Evolutionary conservation across 2,329 filamentous ascomycete genomes (phyloP).

Genomic region (Colletotrichum lentis): DNA sequence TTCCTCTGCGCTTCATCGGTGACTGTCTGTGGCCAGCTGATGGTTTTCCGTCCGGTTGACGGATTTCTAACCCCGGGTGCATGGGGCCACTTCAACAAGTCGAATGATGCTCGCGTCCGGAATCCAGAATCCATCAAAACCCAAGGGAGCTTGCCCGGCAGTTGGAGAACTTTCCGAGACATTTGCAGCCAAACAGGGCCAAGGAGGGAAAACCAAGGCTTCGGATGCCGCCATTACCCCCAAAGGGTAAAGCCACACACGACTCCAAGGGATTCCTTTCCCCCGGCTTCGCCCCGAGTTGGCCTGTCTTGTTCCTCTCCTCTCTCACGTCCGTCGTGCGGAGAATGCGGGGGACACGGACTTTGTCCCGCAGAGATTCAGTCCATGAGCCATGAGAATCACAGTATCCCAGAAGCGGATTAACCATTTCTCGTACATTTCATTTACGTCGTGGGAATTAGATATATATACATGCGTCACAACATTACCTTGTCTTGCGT

Average conservation of each 20-base stretch:
- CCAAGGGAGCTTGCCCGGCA: neutral
- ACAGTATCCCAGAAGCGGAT: slow-evolving; percentile 3
- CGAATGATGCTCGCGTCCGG: slow-evolving; percentile 12
- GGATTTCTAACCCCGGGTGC: slow-evolving; percentile 11
- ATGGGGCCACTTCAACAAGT: slow-evolving; percentile 22
- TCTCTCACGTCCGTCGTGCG: neutral
- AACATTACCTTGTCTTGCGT: slow-evolving; percentile 10
- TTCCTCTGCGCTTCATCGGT: too few species aligned
- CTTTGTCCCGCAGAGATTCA: neutral
- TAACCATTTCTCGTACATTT: slow-evolving; percentile 21
- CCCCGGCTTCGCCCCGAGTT: slow-evolving; percentile 14
- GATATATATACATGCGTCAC: slow-evolving; percentile 31
- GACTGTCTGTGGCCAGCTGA: too few species aligned
- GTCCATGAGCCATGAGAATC: too few species aligned
- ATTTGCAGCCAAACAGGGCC: neutral
- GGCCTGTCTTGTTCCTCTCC: neutral
- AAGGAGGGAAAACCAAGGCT: neutral
- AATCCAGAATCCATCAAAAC: neutral
- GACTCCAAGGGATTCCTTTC: neutral
- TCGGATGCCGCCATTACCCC: neutral
- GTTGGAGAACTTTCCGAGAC: slow-evolving; percentile 21
- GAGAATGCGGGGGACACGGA: slow-evolving; percentile 25
- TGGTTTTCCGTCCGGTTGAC: slow-evolving; percentile 25
- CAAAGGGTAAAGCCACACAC: too few species aligned
- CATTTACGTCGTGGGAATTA: slow-evolving; percentile 34